phyloP scores from a whole-genome alignment of 352 stramenopile genomes.

The Plasmopara halstedii region DNA sequence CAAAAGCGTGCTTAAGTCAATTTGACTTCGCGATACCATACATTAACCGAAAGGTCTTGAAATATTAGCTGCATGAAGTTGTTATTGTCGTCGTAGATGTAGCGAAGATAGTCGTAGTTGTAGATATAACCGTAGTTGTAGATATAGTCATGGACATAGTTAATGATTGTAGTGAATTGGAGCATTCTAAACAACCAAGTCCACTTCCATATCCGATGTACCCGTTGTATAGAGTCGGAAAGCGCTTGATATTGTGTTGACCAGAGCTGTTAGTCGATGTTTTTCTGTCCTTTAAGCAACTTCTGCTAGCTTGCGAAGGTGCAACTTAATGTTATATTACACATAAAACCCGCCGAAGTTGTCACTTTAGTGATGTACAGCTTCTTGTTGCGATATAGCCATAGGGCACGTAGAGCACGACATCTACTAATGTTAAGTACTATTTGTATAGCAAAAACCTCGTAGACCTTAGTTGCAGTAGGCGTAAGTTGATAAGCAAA shows the following conservation, averaged over 20 bases:
- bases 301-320: background rate
- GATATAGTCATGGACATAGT: too few relatives aligned
- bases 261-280: background rate
- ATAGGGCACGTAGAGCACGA: constrained; percentile 1
- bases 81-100: too few relatives aligned
- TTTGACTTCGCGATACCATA: background rate
- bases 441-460: background rate
- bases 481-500: background rate
- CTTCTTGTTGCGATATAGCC: constrained; percentile 5
- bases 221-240: background rate
- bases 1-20: background rate
- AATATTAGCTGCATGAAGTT: background rate
- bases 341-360: background rate
- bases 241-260: background rate
- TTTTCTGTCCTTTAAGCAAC: background rate
- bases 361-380: constrained; percentile 1
- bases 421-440: background rate
- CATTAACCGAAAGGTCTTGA: background rate
- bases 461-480: background rate
- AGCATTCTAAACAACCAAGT: background rate
- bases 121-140: background rate
- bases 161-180: too few relatives aligned
- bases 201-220: background rate
- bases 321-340: background rate
- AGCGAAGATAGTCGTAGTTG: background rate